Conservation (phyloP, 352 stramenopile species). For the Globisporangium emineosum region DNA sequence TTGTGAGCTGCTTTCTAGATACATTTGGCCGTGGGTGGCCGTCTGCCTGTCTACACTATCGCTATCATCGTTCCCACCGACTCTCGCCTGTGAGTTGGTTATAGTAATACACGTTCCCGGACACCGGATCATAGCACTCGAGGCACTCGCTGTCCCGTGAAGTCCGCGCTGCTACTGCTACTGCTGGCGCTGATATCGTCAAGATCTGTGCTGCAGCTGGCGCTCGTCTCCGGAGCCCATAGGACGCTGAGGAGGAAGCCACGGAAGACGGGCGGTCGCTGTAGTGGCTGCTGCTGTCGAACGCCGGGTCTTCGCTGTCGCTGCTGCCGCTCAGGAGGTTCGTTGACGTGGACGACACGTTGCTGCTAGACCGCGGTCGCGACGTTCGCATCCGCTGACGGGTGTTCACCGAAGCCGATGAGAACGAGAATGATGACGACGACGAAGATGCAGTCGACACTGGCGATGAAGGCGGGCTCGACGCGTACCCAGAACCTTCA, state of each 20-base stretch:
- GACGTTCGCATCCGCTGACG: neutral
- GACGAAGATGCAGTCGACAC: slow-evolving; percentile 43
- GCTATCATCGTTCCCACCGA: slow-evolving; percentile 39
- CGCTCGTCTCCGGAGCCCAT: slow-evolving; percentile 25
- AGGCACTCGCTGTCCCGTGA: slow-evolving; percentile 35
- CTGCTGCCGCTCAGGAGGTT: slow-evolving; percentile 30
- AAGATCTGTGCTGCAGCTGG: slow-evolving; percentile 9
- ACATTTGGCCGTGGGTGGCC: neutral
- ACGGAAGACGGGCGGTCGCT: slow-evolving; percentile 29
- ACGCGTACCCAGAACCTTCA: slow-evolving; percentile 28
- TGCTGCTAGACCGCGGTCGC: slow-evolving; percentile 20
- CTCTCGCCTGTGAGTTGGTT: slow-evolving; percentile 74
- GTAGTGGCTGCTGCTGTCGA: slow-evolving; percentile 19
- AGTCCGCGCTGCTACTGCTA: neutral
- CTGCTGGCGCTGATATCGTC: slow-evolving; percentile 4
- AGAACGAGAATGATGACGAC: slow-evolving; percentile 28
- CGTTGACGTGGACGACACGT: slow-evolving; percentile 27
- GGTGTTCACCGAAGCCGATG: slow-evolving; percentile 3
- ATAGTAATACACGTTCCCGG: slow-evolving; percentile 64
- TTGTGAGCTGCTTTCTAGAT: slow-evolving; percentile 1
- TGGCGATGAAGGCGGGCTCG: slow-evolving; percentile 43
- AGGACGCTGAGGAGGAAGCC: slow-evolving; percentile 12
- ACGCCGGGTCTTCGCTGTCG: slow-evolving; percentile 19
- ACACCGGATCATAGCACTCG: slow-evolving; percentile 54
- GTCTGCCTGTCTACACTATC: neutral